Percentiles rank a stretch among this genome's conserved stretches.
Evolutionary conservation across 495 filamentous ascomycete genomes (phyloP).

Genomic region (Podospora australis): DNA sequence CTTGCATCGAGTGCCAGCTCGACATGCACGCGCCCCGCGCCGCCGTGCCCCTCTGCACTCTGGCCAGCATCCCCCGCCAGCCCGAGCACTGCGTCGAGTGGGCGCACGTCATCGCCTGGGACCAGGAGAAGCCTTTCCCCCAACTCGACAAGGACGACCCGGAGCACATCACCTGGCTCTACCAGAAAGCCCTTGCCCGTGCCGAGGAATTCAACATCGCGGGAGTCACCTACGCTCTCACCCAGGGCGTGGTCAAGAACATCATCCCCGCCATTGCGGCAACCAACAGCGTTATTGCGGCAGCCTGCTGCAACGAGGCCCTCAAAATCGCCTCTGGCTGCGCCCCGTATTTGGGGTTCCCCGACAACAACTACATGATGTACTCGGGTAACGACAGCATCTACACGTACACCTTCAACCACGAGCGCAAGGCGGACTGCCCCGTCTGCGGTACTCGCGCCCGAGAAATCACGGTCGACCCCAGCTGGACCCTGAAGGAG

Average conservation of each 20-base stretch:
- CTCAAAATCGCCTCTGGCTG: slow-evolving; percentile 83
- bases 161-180: slow-evolving; percentile 96
- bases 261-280: slow-evolving; percentile 98
- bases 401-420: slow-evolving; percentile 95
- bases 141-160: slow-evolving; percentile 91
- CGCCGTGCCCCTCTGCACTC: slow-evolving; percentile 91
- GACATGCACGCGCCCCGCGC: slow-evolving; percentile 95
- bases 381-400: slow-evolving; percentile 92
- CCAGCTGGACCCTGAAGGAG: slow-evolving; percentile 66
- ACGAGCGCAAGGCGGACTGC: slow-evolving; percentile 86
- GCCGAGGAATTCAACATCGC: slow-evolving; percentile 84
- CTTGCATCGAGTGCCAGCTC: slow-evolving; percentile 96
- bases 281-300: slow-evolving; percentile 95
- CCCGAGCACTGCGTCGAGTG: slow-evolving; percentile 99
- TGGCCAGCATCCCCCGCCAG: slow-evolving; percentile 94
- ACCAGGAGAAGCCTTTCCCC: slow-evolving; percentile 54
- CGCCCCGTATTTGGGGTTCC: slow-evolving; percentile 62
- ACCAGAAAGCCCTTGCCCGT: slow-evolving; percentile 72
- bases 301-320: slow-evolving; percentile 91
- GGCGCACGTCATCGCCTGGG: slow-evolving; percentile 79
- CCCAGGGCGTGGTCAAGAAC: slow-evolving; percentile 97
- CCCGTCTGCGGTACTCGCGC: slow-evolving; percentile 86
- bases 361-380: slow-evolving; percentile 87
- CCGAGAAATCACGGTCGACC: slow-evolving; percentile 63
- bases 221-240: slow-evolving; percentile 93